Conservation (phyloP, 164 flowering plant genomes). For the Liquidambar formosana region DNA sequence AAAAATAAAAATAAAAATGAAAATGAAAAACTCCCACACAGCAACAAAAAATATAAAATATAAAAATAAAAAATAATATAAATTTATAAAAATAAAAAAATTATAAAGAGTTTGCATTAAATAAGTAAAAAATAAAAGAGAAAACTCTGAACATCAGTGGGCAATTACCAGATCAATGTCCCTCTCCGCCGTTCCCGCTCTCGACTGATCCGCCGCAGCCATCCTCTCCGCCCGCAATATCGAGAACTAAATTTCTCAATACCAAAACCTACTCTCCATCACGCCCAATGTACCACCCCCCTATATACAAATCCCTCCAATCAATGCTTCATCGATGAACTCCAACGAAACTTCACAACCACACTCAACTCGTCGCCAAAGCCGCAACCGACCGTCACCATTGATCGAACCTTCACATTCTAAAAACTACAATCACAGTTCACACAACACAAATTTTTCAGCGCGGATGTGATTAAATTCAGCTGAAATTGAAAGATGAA, state of each 20-base stretch:
- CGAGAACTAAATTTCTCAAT: slow-evolving; percentile 6
- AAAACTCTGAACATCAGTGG: background rate
- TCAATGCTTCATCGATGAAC: no score
- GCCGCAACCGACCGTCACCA: no score
- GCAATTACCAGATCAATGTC: slow-evolving; percentile 63
- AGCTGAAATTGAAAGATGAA: no score
- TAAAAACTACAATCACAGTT: no score
- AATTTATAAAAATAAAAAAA: background rate
- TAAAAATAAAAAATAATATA: background rate
- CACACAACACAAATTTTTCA: no score
- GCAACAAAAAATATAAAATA: background rate
- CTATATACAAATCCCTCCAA: no score
- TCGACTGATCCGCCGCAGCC: slow-evolving; percentile 38
- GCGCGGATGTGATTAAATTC: no score
- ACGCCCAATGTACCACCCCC: background rate
- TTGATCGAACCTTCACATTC: no score
- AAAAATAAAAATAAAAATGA: background rate
- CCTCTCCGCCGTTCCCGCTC: slow-evolving; percentile 52
- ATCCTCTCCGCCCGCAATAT: slow-evolving; percentile 37
- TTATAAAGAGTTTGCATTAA: no score
- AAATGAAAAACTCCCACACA: background rate
- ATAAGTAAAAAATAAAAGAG: background rate
- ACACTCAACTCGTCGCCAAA: no score
- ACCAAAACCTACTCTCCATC: background rate
- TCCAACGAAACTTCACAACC: no score